Evolutionary conservation across 2,329 filamentous ascomycete genomes (phyloP), one percentile per base, ranked within the genome.

Genomic region (Paradendryphiella salina): DNA sequence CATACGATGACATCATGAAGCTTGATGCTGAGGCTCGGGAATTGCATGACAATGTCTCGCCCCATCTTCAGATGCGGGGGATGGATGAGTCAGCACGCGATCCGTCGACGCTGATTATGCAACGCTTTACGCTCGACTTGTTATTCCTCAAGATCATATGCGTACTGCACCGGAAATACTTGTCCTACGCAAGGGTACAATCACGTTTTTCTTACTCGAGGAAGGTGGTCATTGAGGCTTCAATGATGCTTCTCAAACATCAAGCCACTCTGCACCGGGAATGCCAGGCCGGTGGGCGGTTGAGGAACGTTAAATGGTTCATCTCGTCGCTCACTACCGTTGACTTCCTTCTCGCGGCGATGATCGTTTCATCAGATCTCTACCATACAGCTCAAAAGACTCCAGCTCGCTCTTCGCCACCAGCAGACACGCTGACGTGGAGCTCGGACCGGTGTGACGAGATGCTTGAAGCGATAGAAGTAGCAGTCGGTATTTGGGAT

Each of bases 81-180:
- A 80, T 96, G 51, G 87, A 92, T 50, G 87, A 90, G 47, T 84
- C 82, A 34, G 86, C 84, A 4, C 80, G 85, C 38, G 92, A 96
- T 52, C 86, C 84, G 0, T 78, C 82, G 2, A 81, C 80, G 17
- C 65, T 86, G 26, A 82, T 96, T 50, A 87, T 96, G 77, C 88
- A 92, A 43, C 85, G 92, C 21, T 92, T 91, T 69, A 88, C 88
- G 49, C 77, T 96, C 26, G 89, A 94, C 55, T 86, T 94, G 41
- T 76, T 96, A 4, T 96, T 91, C 67, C 85, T 95, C 57, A 96
- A 96, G 75, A 88, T 91, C 14, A 82, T 96, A 63, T 95, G 90
- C 64, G 83, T 96, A 17, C 81, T 99, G 32, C 94, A 99, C 72
- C 83, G 91, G 42, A 91, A 91, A 57, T 96, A 94, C 70, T 81